Base-by-base conservation (phyloP, 768 basidiomycete genomes). In the Lentinula sp. region DNA sequence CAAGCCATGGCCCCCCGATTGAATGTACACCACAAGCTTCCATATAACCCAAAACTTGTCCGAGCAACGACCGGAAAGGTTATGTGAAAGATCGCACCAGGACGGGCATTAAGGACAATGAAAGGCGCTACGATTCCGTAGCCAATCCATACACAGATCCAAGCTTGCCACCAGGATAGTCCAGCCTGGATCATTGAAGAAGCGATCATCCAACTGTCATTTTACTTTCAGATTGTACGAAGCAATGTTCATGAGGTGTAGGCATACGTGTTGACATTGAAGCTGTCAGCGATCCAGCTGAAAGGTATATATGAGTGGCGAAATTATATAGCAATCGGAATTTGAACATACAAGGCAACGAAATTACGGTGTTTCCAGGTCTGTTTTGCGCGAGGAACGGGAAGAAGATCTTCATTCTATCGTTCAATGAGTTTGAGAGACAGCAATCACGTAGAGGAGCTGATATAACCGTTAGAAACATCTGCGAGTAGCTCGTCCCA, bases 81-180 rank as follows among this genome's bases (percentile, higher is more conserved):
- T 69, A 90, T 73, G 67, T 93, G 90, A 68, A 86, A 87, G 12
- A 88, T 76, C 2, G 90, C 90, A 52, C 90, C 90, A 4, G 87
- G 88, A 32, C 87, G 81, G 28, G 88, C 91, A 68, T 92, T 93
- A 64, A 89, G 70, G 28, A 86, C 85, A 62, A 93, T 80, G 73
- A 95, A 87, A 0, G 85, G 85, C 1, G 87, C 85, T 20, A 83
- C 82, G 60, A 85, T 62, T 1, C 68, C 82, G 70, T 78, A 88
- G 50, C 78, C 85, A 39, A 88, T 64, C 87, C 85, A 89, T 12
- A 88, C 87, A 62, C 86, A 91, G 57, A 93, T 79, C 88, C 91
- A 90, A 15, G 91, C 86, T 70, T 91, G 87, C 89, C 88, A 92
- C 89, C 88, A 91, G 0, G 86, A 86, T 35, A 91, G 79, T 3